A percentile compares a stretch with the other conserved stretches of the same genome.
Conservation (phyloP, 78 protist species). For the Tieghemostelium lacteum region DNA sequence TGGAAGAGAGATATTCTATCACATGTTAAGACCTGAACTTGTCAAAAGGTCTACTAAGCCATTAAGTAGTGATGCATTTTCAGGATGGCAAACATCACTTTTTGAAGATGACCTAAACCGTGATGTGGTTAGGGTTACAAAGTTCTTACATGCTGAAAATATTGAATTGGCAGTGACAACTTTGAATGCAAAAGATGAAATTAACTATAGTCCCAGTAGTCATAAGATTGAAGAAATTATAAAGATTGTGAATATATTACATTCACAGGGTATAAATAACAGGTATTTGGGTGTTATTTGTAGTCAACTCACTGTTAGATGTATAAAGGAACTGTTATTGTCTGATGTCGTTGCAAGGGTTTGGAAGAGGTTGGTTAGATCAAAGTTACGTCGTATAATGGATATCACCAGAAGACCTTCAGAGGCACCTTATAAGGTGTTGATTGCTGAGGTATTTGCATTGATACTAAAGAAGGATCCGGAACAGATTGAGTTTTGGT, state of each 20-base stretch:
- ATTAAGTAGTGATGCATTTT: background rate
- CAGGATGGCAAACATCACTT: constrained; percentile 18
- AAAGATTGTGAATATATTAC: background rate
- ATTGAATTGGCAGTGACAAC: background rate
- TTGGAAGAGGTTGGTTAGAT: background rate
- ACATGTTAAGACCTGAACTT: constrained; percentile 18
- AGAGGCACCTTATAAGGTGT: background rate
- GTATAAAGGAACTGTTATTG: background rate
- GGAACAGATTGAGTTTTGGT: constrained; percentile 15
- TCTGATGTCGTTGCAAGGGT: background rate
- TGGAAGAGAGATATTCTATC: constrained; percentile 37
- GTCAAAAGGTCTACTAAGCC: background rate
- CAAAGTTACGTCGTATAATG: constrained; percentile 4
- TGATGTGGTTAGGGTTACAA: constrained; percentile 1
- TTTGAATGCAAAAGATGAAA: background rate
- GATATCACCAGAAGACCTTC: constrained; percentile 2
- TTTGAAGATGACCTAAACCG: constrained; percentile 3
- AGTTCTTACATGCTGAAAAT: background rate
- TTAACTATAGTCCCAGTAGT: background rate
- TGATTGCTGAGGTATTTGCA: background rate
- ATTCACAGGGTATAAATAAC: background rate
- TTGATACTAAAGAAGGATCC: background rate
- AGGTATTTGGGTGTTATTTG: constrained; percentile 1
- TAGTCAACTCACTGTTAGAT: background rate
- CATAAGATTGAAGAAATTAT: background rate